Evolutionary conservation across 805 yeast species (phyloP), one percentile per base, ranked within the genome.

Genomic region (Wickerhamiella sergipiensis): DNA sequence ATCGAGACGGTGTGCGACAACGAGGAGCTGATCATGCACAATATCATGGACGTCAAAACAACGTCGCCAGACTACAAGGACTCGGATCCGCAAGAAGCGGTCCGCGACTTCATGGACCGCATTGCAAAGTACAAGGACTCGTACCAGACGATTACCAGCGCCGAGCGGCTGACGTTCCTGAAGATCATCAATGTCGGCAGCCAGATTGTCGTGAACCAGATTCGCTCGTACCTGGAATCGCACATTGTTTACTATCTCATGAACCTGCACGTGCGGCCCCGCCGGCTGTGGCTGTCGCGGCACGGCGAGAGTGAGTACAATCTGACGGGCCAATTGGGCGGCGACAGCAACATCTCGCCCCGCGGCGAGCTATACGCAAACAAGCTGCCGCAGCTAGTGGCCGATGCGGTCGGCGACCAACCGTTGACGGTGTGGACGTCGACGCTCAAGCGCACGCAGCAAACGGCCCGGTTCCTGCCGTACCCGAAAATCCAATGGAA

Each of bases 291-390:
- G 90, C 73, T 92, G 47, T 85, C 95, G 47, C 78, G 98, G 59
- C 98, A 92, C 62, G 98, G 98, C 24, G 98, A 92, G 68, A 83
- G 95, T 2, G 81, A 80, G 64, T 92, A 82, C 69, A 92, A 92
- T 65, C 74, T 92, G 52, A 88, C 88, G 47, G 97, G 97, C 29
- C 87, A 87, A 66, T 85, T 92, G 56, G 98, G 98, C 33, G 98
- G 97, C 19, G 96, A 90, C 69, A 85, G 95, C 2, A 77, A 81
- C 58, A 71, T 90, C 50, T 81, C 90, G 47, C 83, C 81, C 52
- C 75, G 97, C 43, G 97, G 97, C 6, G 74, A 81, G 68, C 71
- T 81, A 59, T 90, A 90, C 63, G 90, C 97, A 4, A 68, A 74
- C 48, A 86, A 82, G 65, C 76, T 90, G 56, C 95, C 95, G 0